Evolutionary conservation across 176 grass and related monocot species (phyloP).

Genomic region (Aegilops sharonensis): DNA sequence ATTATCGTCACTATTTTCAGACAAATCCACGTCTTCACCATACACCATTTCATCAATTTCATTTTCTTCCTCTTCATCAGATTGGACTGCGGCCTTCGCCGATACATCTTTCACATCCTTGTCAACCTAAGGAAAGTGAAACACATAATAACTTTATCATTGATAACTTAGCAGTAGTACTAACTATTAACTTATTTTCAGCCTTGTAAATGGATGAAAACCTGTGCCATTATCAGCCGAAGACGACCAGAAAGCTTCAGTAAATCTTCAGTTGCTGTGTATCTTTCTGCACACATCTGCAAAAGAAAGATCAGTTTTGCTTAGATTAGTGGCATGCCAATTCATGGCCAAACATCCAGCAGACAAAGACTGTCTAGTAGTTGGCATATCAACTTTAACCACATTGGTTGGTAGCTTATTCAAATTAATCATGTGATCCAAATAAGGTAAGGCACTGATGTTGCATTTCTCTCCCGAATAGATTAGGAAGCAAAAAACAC

Average conservation of each 20-base stretch:
- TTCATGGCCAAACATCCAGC: not conserved
- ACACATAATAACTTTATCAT: not conserved
- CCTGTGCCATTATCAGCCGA: slow-evolving; percentile 69
- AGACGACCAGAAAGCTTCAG: slow-evolving; percentile 79
- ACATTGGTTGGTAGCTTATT: not conserved
- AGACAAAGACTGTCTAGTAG: not conserved
- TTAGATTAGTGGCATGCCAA: not conserved
- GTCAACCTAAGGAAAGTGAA: slow-evolving; percentile 47
- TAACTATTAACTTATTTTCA: slow-evolving; percentile 10
- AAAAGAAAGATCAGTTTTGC: slow-evolving; percentile 14
- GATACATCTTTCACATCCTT: slow-evolving; percentile 29
- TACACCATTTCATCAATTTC: slow-evolving; percentile 84
- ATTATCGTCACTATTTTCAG: slow-evolving; percentile 39
- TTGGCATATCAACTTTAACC: not conserved
- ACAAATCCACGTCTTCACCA: slow-evolving; percentile 69
- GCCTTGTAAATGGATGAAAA: slow-evolving; percentile 37
- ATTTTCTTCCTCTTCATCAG: slow-evolving; percentile 54
- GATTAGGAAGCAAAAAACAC: not conserved
- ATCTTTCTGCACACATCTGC: slow-evolving; percentile 68
- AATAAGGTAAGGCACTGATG: not conserved
- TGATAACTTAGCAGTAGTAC: not conserved
- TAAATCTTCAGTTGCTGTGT: slow-evolving; percentile 45
- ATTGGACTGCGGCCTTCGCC: slow-evolving; percentile 14
- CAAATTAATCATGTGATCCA: not conserved
- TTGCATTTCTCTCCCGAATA: not conserved